phyloP scores from a whole-genome alignment of 805 yeast species.

The Metschnikowia koreensis region DNA sequence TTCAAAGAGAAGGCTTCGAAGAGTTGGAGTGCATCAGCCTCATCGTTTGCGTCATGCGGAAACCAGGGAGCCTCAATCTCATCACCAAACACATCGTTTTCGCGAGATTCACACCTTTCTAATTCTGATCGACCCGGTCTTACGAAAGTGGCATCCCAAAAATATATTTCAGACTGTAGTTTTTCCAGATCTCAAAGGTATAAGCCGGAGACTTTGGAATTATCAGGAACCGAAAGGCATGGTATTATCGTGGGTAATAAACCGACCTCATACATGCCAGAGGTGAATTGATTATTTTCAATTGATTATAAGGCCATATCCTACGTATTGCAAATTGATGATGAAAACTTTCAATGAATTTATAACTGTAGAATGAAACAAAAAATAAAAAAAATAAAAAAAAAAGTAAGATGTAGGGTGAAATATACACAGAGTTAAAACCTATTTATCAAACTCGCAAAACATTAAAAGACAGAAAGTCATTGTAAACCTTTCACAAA shows the following conservation, averaged over 20 bases:
- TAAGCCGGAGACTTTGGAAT: not conserved
- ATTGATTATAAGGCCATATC: not conserved
- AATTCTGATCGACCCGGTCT: not conserved
- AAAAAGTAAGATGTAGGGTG: too few relatives aligned
- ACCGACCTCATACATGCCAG: not conserved
- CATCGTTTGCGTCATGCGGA: not conserved
- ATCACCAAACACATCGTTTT: slow-evolving; percentile 26
- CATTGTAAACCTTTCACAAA: not conserved
- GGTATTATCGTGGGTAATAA: not conserved
- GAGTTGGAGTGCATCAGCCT: not conserved
- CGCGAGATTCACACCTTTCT: slow-evolving; percentile 13
- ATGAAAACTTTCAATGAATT: too few relatives aligned
- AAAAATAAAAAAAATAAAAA: too few relatives aligned
- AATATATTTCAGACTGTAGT: not conserved
- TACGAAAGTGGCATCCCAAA: not conserved
- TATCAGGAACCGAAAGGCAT: not conserved
- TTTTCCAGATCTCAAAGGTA: not conserved
- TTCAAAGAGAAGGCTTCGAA: not conserved
- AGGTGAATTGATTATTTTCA: not conserved
- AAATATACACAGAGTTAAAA: not conserved
- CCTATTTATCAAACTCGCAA: too few relatives aligned
- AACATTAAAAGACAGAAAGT: too few relatives aligned
- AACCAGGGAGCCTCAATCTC: slow-evolving; percentile 15
- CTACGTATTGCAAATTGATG: not conserved
- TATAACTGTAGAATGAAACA: too few relatives aligned